Evolutionary conservation across 345 rosid species (phyloP).

Genomic region (Lepidium didymum): DNA sequence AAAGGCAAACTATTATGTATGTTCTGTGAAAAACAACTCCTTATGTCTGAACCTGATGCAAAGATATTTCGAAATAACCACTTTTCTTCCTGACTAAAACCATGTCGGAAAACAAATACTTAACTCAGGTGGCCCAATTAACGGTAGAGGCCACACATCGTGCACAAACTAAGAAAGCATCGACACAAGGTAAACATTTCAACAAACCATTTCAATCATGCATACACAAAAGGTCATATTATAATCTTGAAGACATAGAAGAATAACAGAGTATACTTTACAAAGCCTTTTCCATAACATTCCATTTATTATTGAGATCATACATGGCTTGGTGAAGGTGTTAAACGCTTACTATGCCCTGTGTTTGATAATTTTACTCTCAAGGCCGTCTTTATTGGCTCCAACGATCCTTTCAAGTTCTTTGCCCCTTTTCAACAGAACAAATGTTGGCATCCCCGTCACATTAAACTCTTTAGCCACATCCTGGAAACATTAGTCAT

Average conservation of each 20-base stretch:
- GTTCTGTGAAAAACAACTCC: neutral
- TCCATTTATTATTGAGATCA: slow-evolving; percentile 6
- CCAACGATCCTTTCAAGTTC: slow-evolving; percentile 69
- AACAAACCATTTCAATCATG: neutral
- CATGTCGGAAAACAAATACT: neutral
- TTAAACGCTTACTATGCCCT: neutral
- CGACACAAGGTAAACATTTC: neutral
- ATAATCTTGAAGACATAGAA: neutral
- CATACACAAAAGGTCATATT: neutral
- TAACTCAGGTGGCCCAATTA: neutral
- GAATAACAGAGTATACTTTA: neutral
- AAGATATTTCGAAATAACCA: neutral
- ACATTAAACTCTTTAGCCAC: slow-evolving; percentile 67
- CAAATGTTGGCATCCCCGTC: slow-evolving; percentile 87
- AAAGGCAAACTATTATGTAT: no score
- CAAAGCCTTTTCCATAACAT: neutral
- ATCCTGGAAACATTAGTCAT: slow-evolving; percentile 34
- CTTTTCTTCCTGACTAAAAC: neutral
- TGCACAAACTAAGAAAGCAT: neutral
- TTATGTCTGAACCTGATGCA: neutral
- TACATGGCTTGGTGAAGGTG: neutral
- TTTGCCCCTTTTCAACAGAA: slow-evolving; percentile 69
- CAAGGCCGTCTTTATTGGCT: slow-evolving; percentile 51
- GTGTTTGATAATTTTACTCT: slow-evolving; percentile 44
- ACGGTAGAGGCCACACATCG: neutral